Evolutionary conservation across 73 alveolate genomes (phyloP), one percentile per base, ranked within the genome.

Genomic region (Paramecium sexaurelia): DNA sequence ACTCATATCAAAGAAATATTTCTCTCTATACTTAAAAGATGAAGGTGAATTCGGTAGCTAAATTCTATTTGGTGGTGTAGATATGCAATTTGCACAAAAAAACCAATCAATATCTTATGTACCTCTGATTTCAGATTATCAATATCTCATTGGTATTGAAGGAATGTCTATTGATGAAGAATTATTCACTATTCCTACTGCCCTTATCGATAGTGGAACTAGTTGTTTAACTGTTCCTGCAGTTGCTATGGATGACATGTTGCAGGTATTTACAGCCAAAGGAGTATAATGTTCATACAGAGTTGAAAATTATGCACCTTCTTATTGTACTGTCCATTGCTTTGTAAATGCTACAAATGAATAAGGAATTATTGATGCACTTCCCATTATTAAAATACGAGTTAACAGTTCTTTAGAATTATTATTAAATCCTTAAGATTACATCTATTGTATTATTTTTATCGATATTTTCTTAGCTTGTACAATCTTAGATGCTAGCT

Each of bases 251-350:
- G 90, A 78, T 78, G 27, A 39, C 20, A 41, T 78, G 90, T 19
- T 78, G 32, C 6, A 22, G 0, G 55, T 37, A 22, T 24, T 78
- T 41, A 11, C 8, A 41, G 26, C 8, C n/a, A 24, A 41, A 24
- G 68, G 73, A 19, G 40, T 78, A 1, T n/a, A 78, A 6, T 78
- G 90, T 43, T 78, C 73, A 7, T 78, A 78, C 17, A 78, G 75
- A 78, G 90, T 78, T 41, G 90, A 78, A 43, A 78, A 15, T 61
- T 78, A 78, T 41, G 90, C 90, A 11, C 90, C 90, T 1, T 24
- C 75, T 40, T 78, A 41, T 78, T 26, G 90, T 24, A 78, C 55
- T 32, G 71, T 45, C 8, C 26, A 78, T 43, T 78, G 90, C 7
- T 37, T 40, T 1, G 90, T 78, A 9, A 22, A 41, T 78, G 90